Evolutionary conservation across 768 basidiomycete species (phyloP), one percentile per base, ranked within the genome.

Genomic region (Termitomyces sp.): DNA sequence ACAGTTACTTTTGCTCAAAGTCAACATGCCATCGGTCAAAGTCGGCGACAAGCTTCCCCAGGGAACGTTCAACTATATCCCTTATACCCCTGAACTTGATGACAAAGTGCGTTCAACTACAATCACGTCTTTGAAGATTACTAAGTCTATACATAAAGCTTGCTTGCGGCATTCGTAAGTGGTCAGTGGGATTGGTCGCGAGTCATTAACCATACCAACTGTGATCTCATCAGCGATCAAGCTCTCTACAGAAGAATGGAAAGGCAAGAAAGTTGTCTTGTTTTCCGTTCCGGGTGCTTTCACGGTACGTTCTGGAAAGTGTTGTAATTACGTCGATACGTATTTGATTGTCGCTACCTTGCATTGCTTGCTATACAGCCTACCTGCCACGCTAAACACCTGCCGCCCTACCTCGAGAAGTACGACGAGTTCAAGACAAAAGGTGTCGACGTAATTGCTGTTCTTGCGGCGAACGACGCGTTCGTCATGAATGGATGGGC

Each of bases 231-330:
- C 66, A 87, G 87, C 84, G 38, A 68, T 71, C 45, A 73, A 73
- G 41, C 71, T 89, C 60, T 72, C 70, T 40, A 88, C 82, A 28
- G 74, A 83, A 56, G 76, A 80, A 47, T 91, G 87, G 87, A 86
- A 85, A 69, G 85, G 84, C 65, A 92, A 92, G 76, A 89, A 87
- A 68, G 87, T 92, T 51, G 86, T 91, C 38, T 65, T 91, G 52
- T 78, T 92, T 68, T 75, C 87, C 55, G 87, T 91, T 35, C 90
- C 89, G 17, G 90, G 90, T 46, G 87, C 89, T 15, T 90, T 91
- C 74, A 89, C 89, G 15, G 89, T 89, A 60, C 58, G 84, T 64
- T n/a, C 41, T 46, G 19, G 14, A 14, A 14, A 23, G 10, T 26
- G 17, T 1, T 38, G 17, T 6, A 3, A 11, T 45, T 30, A 7